These are phyloP conservation scores for Zalerion maritima DNA, from an alignment of 495 filamentous ascomycete genomes.

Conservation along the genomic window DNA sequence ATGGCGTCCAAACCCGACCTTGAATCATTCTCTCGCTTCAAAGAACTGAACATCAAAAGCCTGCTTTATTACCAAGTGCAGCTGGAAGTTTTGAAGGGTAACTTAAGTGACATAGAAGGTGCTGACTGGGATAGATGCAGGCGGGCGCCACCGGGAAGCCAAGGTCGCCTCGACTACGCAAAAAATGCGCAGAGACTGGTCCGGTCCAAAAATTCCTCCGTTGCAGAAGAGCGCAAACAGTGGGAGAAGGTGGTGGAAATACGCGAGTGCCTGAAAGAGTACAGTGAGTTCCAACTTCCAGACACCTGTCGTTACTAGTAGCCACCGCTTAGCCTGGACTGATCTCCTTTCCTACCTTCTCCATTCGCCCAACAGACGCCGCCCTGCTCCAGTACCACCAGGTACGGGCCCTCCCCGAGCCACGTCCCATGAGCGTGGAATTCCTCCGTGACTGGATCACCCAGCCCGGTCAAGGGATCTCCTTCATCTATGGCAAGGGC, in stretches of 20 bases:
- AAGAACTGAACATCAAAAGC: slow-evolving; percentile 17
- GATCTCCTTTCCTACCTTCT: neutral
- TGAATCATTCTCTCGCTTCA: slow-evolving; percentile 13
- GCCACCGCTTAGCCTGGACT: neutral
- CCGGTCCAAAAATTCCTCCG: neutral
- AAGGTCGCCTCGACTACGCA: neutral
- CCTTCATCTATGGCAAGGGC: slow-evolving; percentile 3
- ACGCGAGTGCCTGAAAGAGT: slow-evolving; percentile 4
- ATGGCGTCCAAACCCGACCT: slow-evolving; percentile 12
- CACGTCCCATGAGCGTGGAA: slow-evolving; percentile 4
- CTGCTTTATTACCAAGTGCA: slow-evolving; percentile 17
- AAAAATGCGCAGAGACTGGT: neutral
- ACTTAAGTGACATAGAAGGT: too few relatives aligned
- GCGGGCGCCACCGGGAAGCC: neutral
- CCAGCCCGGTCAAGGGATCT: neutral
- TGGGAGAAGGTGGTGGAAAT: neutral
- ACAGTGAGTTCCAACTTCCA: too few relatives aligned
- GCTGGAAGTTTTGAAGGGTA: slow-evolving; percentile 3
- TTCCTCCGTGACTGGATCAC: slow-evolving; percentile 4
- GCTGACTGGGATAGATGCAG: too few relatives aligned
- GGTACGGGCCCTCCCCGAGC: slow-evolving; percentile 7
- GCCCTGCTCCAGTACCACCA: slow-evolving; percentile 8
- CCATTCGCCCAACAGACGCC: slow-evolving; percentile 1
- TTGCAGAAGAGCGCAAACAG: slow-evolving; percentile 1
- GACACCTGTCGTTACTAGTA: too few relatives aligned